phyloP scores from a whole-genome alignment of 2,329 filamentous ascomycete species.

The Fusarium tupiense region DNA sequence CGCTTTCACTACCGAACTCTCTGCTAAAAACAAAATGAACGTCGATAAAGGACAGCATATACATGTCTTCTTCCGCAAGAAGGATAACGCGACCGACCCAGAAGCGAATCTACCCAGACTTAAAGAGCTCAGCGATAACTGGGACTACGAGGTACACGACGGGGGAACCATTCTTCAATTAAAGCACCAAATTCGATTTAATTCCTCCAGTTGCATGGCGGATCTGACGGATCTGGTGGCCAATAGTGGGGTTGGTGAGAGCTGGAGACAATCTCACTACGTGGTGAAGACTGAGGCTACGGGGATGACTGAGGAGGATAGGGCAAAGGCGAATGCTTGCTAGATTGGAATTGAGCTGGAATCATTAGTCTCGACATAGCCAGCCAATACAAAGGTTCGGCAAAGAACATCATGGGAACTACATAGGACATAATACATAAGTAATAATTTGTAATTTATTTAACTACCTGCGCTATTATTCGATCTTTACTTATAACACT shows the following conservation, averaged over 20 bases:
- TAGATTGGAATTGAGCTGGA: too few species aligned
- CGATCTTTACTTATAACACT: too few species aligned
- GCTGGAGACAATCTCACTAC: not conserved
- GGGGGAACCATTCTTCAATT: not conserved
- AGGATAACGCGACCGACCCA: not conserved
- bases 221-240: not conserved
- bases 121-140: not conserved
- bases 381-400: rapidly evolving
- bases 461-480: too few species aligned
- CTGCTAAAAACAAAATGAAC: not conserved
- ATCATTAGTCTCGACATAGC: too few species aligned
- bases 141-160: not conserved
- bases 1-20: too few species aligned
- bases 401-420: too few species aligned
- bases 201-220: too few species aligned
- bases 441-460: too few species aligned
- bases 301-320: not conserved
- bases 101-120: not conserved
- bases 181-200: not conserved
- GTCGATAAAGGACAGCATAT: not conserved
- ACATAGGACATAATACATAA: too few species aligned
- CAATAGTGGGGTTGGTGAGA: not conserved
- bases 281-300: not conserved
- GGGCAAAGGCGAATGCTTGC: too few species aligned
- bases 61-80: not conserved